Evolutionary conservation across 192 early-diverging fungal genomes (phyloP), one percentile per base, ranked within the genome.

Genomic region (Jimgerdemannia flammicorona): DNA sequence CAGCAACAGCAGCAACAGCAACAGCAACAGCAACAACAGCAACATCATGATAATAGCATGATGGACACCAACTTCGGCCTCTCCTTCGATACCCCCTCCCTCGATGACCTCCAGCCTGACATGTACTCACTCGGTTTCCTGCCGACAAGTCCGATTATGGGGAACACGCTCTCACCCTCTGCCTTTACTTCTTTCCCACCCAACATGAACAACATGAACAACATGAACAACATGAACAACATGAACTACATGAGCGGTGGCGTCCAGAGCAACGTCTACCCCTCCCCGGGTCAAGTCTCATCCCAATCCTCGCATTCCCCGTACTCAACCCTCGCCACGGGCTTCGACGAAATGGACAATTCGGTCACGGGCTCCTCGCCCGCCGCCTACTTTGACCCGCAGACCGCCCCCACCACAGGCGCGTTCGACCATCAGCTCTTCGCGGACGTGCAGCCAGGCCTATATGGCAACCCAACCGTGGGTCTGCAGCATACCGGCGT

Each of bases 1-100:
- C 29, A 29, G 20, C 43, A n/a, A 42, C 63, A 54, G 14, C 20
- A 72, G 9, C 76, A 73, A 6, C 76, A 69, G n/a, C 76, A 73
- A 20, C 71, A 77, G 0, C 43, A 73, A 19, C 66, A 78, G n/a
- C 29, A 67, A 42, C 54, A 78, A 3, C 19, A 59, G 49, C 49
- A 59, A 2, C 49, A 6, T 6, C 49, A 10, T 10, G 49, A 59
- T 14, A 59, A 59, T 14, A 59, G 8, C 49, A 59, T 59, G 49
- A 59, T 59, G 49, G 49, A 59, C 14, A 59, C 49, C 8, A 10
- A 59, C 49, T 10, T 6, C 14, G 14, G 14, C 14, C 6, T 59
- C 49, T 14, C 6, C 6, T 59, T 59, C 49, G 49, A 59, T 14
- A 59, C 49, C 49, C 6, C 49, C 49, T 10, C 49, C 49, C 49